phyloP scores from a whole-genome alignment of 169 alveolate genomes.

The Plasmodium gonderi region DNA sequence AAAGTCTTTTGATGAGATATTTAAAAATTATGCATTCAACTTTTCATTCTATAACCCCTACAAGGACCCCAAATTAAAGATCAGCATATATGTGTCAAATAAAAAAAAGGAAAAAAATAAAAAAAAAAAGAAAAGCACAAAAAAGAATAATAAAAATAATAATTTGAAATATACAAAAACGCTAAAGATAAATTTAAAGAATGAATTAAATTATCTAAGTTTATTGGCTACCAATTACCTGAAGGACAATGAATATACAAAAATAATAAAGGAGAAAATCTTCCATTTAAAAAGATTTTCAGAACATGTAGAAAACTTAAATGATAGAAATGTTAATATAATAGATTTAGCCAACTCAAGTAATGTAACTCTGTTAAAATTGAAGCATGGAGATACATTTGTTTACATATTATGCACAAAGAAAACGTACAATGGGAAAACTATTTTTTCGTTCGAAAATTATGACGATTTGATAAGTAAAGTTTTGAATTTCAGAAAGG shows the following conservation, averaged over 20 bases:
- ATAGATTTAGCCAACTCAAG: constrained; percentile 32
- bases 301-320: constrained; percentile 51
- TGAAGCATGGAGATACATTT: constrained; percentile 17
- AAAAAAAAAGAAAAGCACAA: not conserved
- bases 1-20: constrained; percentile 48
- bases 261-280: constrained; percentile 34
- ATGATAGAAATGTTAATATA: constrained; percentile 33
- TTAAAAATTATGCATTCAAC: constrained; percentile 73
- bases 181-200: not conserved
- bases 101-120: constrained; percentile 4
- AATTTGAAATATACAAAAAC: constrained; percentile 1
- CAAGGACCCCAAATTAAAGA: constrained; percentile 54
- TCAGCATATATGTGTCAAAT: constrained; percentile 1
- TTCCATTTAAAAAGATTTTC: constrained; percentile 31
- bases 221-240: constrained; percentile 40
- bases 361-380: constrained; percentile 44
- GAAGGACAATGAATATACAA: constrained; percentile 33
- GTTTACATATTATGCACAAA: constrained; percentile 52
- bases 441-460: constrained; percentile 58
- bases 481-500: constrained; percentile 30
- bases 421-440: constrained; percentile 65
- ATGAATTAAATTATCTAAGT: constrained; percentile 61
- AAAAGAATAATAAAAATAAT: not conserved
- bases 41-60: constrained; percentile 74
- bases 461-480: constrained; percentile 47